phyloP scores from a whole-genome alignment of 306 rosid species.

The Glycine soja region DNA sequence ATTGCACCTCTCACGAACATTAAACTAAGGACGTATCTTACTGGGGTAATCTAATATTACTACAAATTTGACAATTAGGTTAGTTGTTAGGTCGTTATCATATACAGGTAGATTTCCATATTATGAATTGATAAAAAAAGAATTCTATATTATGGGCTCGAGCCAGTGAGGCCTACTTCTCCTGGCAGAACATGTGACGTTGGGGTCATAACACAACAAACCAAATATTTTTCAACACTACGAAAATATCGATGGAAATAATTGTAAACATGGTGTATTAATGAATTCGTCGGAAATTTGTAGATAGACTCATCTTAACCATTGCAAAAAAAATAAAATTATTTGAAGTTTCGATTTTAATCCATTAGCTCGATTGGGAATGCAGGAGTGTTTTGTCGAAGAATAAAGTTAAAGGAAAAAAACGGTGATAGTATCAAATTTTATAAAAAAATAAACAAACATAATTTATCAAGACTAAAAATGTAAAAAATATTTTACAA shows the following conservation, averaged over 20 bases:
- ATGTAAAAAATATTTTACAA: too few species aligned
- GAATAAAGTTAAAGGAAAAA: too few species aligned
- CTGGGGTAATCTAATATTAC: not conserved
- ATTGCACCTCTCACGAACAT: too few species aligned
- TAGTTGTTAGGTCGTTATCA: not conserved
- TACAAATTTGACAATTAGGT: not conserved
- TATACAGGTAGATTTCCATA: slow-evolving; percentile 10
- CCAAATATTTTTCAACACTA: slow-evolving; percentile 1
- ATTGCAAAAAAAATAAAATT: not conserved
- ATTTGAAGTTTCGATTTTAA: not conserved
- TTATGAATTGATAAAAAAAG: not conserved
- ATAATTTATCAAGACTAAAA: too few species aligned
- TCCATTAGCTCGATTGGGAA: not conserved
- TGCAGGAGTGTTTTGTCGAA: not conserved
- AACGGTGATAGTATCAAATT: too few species aligned
- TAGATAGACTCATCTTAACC: not conserved
- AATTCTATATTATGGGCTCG: not conserved
- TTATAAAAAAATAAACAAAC: too few species aligned
- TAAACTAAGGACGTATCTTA: not conserved
- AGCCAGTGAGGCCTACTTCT: not conserved
- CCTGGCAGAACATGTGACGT: slow-evolving; percentile 19
- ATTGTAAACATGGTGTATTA: not conserved
- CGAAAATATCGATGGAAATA: slow-evolving; percentile 14
- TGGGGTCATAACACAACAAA: slow-evolving; percentile 14
- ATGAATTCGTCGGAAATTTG: not conserved